Evolutionary conservation across 306 rosid genomes (phyloP).

Genomic region (Cotoneaster glaucophyllus): DNA sequence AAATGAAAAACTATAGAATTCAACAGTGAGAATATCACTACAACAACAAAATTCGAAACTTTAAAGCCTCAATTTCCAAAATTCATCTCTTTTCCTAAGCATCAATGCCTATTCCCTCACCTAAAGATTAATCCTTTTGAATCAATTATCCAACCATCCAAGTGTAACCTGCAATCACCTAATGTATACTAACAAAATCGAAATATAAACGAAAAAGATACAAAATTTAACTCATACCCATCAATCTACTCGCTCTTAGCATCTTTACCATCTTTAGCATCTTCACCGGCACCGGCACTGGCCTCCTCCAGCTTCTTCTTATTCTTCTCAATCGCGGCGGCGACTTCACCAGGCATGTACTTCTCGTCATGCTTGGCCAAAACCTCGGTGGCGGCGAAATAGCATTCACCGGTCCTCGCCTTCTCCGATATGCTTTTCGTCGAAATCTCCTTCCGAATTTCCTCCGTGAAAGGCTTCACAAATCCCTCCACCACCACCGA

Average conservation of each 20-base stretch:
- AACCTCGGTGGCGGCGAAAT: conserved; percentile 72
- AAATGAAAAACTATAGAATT: neutral
- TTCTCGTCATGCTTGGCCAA: conserved; percentile 94
- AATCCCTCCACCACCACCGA: conserved; percentile 88
- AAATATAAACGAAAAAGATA: neutral
- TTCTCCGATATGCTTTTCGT: conserved; percentile 50
- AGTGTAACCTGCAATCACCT: conserved; percentile 9
- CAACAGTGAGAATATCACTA: neutral
- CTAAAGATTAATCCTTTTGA: neutral
- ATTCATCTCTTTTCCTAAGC: neutral
- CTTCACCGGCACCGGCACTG: conserved; percentile 17
- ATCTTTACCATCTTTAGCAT: conserved; percentile 12
- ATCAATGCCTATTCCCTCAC: conserved; percentile 6
- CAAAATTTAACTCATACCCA: conserved; percentile 25
- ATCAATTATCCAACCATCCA: conserved; percentile 3
- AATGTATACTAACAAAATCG: conserved; percentile 3
- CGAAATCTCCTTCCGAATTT: conserved; percentile 46
- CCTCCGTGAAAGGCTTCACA: conserved; percentile 73
- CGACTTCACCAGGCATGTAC: conserved; percentile 87
- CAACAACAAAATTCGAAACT: too few species aligned
- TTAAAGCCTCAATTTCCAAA: neutral
- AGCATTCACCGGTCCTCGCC: conserved; percentile 64
- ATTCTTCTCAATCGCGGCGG: conserved; percentile 81
- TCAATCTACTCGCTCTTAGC: conserved; percentile 25
- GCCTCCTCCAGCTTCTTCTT: conserved; percentile 55